phyloP scores from a whole-genome alignment of 768 basidiomycete genomes.

The Termitomyces sp. region DNA sequence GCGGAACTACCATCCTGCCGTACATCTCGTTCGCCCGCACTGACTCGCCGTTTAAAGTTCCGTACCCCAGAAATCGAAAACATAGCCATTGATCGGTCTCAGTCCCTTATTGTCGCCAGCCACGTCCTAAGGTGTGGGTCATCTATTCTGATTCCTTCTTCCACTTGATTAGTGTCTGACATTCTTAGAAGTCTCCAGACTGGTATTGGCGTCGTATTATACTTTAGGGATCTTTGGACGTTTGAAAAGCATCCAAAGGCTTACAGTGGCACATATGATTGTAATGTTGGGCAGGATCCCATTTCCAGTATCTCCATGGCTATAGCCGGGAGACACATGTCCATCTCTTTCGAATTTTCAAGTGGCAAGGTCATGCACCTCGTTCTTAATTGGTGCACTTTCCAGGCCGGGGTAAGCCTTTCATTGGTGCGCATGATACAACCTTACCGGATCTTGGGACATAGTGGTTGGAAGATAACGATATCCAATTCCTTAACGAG shows the following conservation, averaged over 20 bases:
- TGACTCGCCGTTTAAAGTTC: constrained; percentile 41
- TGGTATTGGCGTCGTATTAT: constrained; percentile 40
- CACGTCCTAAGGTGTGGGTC: constrained; percentile 33
- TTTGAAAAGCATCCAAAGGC: constrained; percentile 50
- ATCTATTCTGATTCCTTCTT: neutral
- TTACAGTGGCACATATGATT: constrained; percentile 34
- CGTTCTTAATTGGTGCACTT: constrained; percentile 45
- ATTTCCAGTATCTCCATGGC: constrained; percentile 30
- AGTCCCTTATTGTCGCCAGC: constrained; percentile 39
- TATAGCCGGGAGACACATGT: constrained; percentile 40
- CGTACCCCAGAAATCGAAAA: constrained; percentile 37
- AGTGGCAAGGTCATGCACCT: constrained; percentile 38
- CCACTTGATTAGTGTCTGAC: neutral
- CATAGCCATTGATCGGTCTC: constrained; percentile 40
- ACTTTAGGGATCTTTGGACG: constrained; percentile 51
- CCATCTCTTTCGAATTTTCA: constrained; percentile 36
- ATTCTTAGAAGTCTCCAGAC: constrained; percentile 25
- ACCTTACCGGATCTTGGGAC: constrained; percentile 3
- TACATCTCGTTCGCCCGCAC: constrained; percentile 34
- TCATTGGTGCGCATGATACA: neutral
- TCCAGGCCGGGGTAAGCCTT: constrained; percentile 37
- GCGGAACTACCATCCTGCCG: constrained; percentile 47
- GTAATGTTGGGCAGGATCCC: constrained; percentile 30
- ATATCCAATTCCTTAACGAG: constrained; percentile 41
- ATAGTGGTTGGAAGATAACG: constrained; percentile 48